Conservation (phyloP, 495 filamentous ascomycete species). For the Penicillium coffeae region DNA sequence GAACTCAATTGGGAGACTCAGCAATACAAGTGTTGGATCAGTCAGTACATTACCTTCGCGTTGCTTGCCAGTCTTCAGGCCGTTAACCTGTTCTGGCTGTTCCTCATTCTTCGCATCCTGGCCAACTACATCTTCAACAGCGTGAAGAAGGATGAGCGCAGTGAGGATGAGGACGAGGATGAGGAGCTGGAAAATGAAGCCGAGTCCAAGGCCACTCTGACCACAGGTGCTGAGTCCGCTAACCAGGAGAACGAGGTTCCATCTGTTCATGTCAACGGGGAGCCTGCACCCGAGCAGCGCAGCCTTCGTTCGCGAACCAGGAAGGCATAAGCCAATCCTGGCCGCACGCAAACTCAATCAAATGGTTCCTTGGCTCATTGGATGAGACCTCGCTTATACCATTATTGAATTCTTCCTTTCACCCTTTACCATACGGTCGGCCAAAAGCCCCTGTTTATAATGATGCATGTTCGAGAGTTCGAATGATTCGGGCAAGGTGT, state of each 20-base stretch:
- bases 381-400: too few relatives aligned
- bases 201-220: conserved; percentile 23
- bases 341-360: too few relatives aligned
- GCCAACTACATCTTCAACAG: conserved; percentile 52
- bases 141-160: conserved; percentile 52
- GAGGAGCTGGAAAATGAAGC: conserved; percentile 32
- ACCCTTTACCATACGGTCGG: too few relatives aligned
- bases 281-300: conserved; percentile 27
- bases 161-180: conserved; percentile 57
- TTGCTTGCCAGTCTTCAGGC: conserved; percentile 72
- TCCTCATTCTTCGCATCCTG: conserved; percentile 72
- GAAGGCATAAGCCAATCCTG: conserved; percentile 19
- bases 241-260: conserved; percentile 37
- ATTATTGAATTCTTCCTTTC: too few relatives aligned
- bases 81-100: conserved; percentile 86
- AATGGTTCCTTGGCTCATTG: too few relatives aligned
- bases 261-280: conserved; percentile 37
- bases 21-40: conserved; percentile 78
- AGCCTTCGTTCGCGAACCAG: conserved; percentile 24
- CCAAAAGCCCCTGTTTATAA: conserved; percentile 18
- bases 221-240: conserved; percentile 26
- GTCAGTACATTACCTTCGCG: conserved; percentile 66
- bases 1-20: conserved; percentile 79
- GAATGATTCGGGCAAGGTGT: conserved; percentile 4
- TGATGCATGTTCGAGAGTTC: conserved; percentile 7